Evolutionary conservation across 2,329 filamentous ascomycete species (phyloP).

Genomic region (Nemania bipapillata): DNA sequence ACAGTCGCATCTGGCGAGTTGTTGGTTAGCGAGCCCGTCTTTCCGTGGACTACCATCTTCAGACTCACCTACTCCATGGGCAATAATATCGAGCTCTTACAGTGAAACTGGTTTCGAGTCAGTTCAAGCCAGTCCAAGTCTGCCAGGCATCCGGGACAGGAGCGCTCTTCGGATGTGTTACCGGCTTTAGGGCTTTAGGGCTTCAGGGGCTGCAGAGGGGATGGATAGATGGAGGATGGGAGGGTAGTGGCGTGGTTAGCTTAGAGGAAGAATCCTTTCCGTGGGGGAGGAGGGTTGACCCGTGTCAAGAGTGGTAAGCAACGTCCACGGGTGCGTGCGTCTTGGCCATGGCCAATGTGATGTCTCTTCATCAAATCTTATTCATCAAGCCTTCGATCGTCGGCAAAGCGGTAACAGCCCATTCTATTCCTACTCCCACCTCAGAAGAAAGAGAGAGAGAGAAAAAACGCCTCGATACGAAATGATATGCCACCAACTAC

Average conservation of each 20-base stretch:
- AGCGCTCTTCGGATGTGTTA: neutral
- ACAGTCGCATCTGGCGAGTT: neutral
- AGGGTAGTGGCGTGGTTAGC: neutral
- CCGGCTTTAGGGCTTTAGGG: no score
- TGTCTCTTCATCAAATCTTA: neutral
- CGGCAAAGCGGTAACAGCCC: neutral
- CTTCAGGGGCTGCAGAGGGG: neutral
- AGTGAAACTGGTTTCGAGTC: neutral
- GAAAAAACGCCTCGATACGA: slow-evolving; percentile 15
- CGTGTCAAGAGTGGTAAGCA: neutral
- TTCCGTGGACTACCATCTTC: no score
- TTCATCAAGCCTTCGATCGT: neutral
- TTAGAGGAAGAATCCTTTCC: neutral
- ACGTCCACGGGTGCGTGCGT: no score
- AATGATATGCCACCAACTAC: slow-evolving; percentile 6
- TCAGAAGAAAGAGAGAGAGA: neutral
- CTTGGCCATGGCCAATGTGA: neutral
- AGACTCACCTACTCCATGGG: neutral
- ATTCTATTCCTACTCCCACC: neutral
- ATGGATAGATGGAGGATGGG: neutral
- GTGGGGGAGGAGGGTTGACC: neutral
- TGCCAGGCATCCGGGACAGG: neutral
- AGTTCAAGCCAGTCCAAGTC: no score
- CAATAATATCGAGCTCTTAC: neutral
- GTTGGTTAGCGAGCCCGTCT: neutral